These are phyloP conservation scores for Apiospora koreana DNA, from an alignment of 2,329 filamentous ascomycete genomes.

Conservation along the genomic window DNA sequence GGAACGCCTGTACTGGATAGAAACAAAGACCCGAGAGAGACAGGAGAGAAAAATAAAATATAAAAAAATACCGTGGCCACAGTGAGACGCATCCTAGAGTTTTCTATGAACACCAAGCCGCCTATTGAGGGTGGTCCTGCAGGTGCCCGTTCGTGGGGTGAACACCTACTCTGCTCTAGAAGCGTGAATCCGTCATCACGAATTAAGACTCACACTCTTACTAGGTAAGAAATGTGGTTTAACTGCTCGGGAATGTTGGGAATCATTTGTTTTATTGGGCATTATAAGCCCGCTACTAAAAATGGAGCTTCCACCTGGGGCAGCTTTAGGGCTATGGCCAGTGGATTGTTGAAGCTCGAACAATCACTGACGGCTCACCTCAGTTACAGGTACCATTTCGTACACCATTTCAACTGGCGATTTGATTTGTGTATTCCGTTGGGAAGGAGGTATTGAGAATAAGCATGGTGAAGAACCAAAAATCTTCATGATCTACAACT, in stretches of 20 bases:
- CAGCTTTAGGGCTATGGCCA: background rate
- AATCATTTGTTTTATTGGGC: background rate
- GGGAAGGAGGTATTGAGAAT: too few species aligned
- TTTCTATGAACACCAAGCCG: background rate
- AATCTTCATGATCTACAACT: too few species aligned
- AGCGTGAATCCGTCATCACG: background rate
- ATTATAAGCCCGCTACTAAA: background rate
- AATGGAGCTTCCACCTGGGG: background rate
- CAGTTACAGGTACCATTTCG: background rate
- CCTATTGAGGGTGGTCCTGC: background rate
- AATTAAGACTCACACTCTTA: background rate
- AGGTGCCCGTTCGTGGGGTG: background rate
- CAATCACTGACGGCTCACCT: background rate
- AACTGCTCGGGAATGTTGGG: background rate
- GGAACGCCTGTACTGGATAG: too few species aligned
- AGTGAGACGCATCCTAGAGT: background rate
- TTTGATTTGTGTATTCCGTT: too few species aligned
- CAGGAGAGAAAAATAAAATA: background rate
- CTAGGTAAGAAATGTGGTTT: background rate
- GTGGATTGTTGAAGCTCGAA: background rate
- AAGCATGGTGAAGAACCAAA: too few species aligned
- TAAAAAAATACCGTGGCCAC: background rate
- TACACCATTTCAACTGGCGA: too few species aligned
- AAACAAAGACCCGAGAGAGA: too few species aligned
- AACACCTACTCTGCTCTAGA: background rate